phyloP scores from a whole-genome alignment of 306 rosid species.

The Trifolium dubium region DNA sequence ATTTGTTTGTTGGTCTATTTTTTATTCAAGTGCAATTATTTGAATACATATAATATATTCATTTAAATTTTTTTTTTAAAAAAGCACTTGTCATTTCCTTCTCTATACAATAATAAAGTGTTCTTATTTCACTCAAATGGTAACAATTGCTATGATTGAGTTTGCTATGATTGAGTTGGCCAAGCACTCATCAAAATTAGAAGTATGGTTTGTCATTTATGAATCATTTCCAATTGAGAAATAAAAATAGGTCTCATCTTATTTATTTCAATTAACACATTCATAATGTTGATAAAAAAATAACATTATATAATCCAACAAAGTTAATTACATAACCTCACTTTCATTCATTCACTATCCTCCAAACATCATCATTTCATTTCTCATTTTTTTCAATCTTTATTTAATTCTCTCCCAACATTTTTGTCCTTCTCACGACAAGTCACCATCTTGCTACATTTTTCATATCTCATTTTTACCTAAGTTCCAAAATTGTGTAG shows the following conservation, averaged over 20 bases:
- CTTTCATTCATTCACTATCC: not conserved
- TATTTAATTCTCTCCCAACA: not conserved
- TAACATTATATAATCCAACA: conserved; percentile 43
- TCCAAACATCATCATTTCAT: not conserved
- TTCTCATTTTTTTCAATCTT: not conserved
- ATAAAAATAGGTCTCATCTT: not conserved
- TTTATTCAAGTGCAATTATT: too few relatives aligned
- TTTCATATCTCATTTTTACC: not conserved
- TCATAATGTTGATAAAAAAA: conserved; percentile 38
- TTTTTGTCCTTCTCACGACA: not conserved
- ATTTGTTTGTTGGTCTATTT: too few relatives aligned
- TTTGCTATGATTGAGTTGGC: not conserved
- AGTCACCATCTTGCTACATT: conserved; percentile 22
- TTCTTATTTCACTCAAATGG: not conserved
- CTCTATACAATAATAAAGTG: too few relatives aligned
- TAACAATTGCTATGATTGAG: not conserved
- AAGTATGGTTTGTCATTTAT: not conserved
- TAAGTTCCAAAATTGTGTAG: conserved; percentile 36
- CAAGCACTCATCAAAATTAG: not conserved
- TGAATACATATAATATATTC: too few relatives aligned
- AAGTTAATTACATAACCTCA: conserved; percentile 15
- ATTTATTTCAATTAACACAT: conserved; percentile 26
- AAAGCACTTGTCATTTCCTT: too few relatives aligned
- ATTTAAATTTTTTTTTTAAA: too few relatives aligned
- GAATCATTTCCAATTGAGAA: not conserved